phyloP scores from a whole-genome alignment of 2,329 filamentous ascomycete species.

The Leptographium galeiforme region DNA sequence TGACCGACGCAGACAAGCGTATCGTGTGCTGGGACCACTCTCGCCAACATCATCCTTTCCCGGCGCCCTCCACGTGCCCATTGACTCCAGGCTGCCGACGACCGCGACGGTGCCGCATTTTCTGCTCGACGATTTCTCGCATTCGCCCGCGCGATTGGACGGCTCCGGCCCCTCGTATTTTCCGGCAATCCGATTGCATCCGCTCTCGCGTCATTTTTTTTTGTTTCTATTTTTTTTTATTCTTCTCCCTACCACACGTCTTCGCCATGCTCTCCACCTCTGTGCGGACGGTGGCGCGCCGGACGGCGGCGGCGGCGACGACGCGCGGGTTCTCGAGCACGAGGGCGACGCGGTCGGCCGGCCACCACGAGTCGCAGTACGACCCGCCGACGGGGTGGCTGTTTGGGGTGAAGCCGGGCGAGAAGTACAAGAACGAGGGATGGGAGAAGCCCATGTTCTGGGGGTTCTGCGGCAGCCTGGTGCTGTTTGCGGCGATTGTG shows the following conservation, averaged over 20 bases:
- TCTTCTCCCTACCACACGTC: neutral
- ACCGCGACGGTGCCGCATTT: neutral
- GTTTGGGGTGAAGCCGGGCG: conserved; percentile 83
- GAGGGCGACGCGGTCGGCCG: conserved; percentile 3
- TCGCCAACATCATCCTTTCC: neutral
- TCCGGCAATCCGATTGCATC: neutral
- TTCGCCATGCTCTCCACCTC: neutral
- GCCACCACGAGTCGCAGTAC: conserved; percentile 59
- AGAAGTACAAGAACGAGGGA: conserved; percentile 91
- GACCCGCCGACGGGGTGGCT: conserved; percentile 87
- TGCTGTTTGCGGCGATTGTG: conserved; percentile 64
- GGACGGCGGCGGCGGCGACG: neutral
- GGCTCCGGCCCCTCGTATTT: neutral
- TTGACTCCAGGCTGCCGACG: neutral
- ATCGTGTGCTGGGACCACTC: neutral
- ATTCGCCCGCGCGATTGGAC: neutral
- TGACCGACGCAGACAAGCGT: neutral
- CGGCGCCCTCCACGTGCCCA: neutral
- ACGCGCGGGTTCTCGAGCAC: conserved; percentile 8
- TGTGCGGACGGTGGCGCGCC: neutral
- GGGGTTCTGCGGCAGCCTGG: conserved; percentile 69
- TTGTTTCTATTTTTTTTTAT: too few species aligned
- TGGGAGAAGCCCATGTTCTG: conserved; percentile 85
- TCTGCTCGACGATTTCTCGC: too few species aligned
- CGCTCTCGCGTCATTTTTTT: neutral